Conservation (phyloP, 1,284 basidiomycete genomes). For the Rhodotorula glutinis region DNA sequence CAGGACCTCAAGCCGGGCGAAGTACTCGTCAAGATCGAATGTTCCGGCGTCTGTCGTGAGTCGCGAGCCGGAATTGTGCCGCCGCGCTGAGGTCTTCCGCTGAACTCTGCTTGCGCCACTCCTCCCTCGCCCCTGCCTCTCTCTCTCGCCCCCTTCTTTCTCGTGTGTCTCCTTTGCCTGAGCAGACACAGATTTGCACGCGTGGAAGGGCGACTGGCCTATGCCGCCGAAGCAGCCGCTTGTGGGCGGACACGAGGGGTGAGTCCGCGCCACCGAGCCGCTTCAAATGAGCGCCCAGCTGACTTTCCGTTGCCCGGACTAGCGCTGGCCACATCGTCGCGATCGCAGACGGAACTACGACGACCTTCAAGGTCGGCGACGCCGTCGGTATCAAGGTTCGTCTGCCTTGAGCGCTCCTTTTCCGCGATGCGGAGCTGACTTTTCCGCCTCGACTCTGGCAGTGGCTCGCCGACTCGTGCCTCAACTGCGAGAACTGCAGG, state of each 20-base stretch:
- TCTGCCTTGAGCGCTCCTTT: not conserved
- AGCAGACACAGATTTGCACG: conserved; percentile 13
- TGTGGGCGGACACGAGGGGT: conserved; percentile 48
- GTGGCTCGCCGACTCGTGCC: conserved; percentile 69
- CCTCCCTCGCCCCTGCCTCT: too few relatives aligned
- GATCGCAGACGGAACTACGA: conserved; percentile 63
- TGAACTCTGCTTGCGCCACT: too few relatives aligned
- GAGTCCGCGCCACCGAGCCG: not conserved
- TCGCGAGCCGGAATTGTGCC: not conserved
- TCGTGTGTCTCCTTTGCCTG: too few relatives aligned
- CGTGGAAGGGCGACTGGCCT: conserved; percentile 20
- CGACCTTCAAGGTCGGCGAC: conserved; percentile 62
- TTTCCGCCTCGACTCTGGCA: not conserved
- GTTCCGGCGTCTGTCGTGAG: conserved; percentile 17
- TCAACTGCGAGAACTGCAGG: conserved; percentile 68
- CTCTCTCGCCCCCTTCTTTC: too few relatives aligned
- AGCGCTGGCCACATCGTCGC: conserved; percentile 62
- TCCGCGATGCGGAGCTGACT: not conserved
- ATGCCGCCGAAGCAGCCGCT: conserved; percentile 61
- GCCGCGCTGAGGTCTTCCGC: too few relatives aligned
- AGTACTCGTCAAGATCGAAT: conserved; percentile 68
- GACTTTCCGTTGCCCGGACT: conserved; percentile 50
- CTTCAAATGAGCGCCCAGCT: too few relatives aligned
- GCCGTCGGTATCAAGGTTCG: conserved; percentile 72
- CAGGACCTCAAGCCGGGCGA: conserved; percentile 70